phyloP scores from a whole-genome alignment of 345 rosid species.

The Euphorbia pulcherrima region DNA sequence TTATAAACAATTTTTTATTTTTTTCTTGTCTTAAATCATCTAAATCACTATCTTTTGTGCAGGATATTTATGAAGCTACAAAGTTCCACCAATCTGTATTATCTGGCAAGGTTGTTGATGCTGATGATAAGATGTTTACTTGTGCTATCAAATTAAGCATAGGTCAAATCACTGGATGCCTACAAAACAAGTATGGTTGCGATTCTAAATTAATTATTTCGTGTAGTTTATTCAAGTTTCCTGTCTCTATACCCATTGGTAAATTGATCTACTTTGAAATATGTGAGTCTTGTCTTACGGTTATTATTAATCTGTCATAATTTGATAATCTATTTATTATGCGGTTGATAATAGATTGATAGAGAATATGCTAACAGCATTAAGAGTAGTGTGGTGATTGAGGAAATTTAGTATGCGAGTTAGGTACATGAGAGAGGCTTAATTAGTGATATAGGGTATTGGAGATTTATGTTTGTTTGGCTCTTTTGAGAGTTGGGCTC shows the following conservation, averaged over 20 bases:
- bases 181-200: slow-evolving; percentile 47
- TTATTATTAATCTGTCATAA: too few species aligned
- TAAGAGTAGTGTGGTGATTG: too few species aligned
- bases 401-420: too few species aligned
- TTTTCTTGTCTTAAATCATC: neutral
- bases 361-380: too few species aligned
- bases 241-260: neutral
- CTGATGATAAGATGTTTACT: slow-evolving; percentile 44
- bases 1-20: too few species aligned
- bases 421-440: too few species aligned
- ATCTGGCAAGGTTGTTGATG: slow-evolving; percentile 37
- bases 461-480: too few species aligned
- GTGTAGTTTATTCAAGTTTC: neutral
- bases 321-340: neutral
- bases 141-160: slow-evolving; percentile 53
- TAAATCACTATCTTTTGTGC: slow-evolving; percentile 22
- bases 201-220: too few species aligned
- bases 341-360: too few species aligned
- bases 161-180: slow-evolving; percentile 43
- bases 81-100: slow-evolving; percentile 55
- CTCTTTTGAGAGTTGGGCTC: too few species aligned
- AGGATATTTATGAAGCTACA: slow-evolving; percentile 93
- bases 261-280: slow-evolving; percentile 1
- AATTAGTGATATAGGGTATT: too few species aligned
- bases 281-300: neutral